Evolutionary conservation across 495 filamentous ascomycete genomes (phyloP).

Genomic region (Penicillium psychrofluorescens): DNA sequence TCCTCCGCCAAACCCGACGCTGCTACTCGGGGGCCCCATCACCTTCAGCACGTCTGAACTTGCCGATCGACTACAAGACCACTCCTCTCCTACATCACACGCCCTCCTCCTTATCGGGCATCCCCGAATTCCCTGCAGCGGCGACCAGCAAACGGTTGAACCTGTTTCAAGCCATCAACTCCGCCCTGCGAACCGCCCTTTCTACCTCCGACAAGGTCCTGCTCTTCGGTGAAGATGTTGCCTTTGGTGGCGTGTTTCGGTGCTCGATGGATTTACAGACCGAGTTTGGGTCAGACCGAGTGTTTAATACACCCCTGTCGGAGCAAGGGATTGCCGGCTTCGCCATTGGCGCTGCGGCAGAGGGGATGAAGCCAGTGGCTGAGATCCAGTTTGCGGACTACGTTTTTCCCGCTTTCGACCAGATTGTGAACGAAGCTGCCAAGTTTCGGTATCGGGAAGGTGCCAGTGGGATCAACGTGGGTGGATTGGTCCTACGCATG

Average conservation of each 20-base stretch:
- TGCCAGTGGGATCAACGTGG: constrained; percentile 54
- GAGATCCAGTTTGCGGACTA: constrained; percentile 99
- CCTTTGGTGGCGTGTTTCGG: constrained; percentile 94
- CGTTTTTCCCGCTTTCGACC: constrained; percentile 93
- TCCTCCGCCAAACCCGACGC: constrained; percentile 8
- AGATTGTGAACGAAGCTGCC: constrained; percentile 93
- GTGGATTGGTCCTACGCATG: constrained; percentile 88
- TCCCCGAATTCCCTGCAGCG: constrained; percentile 54
- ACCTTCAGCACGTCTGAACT: constrained; percentile 60
- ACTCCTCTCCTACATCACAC: constrained; percentile 77
- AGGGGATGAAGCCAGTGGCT: constrained; percentile 89
- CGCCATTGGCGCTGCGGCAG: constrained; percentile 79
- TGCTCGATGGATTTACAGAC: constrained; percentile 86
- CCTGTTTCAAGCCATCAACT: constrained; percentile 87
- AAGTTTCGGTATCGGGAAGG: constrained; percentile 90
- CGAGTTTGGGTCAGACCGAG: constrained; percentile 78
- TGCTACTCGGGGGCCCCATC: constrained; percentile 24
- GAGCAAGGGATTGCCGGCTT: constrained; percentile 96
- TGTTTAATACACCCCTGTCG: constrained; percentile 93
- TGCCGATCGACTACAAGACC: constrained; percentile 80
- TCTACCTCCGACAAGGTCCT: constrained; percentile 76
- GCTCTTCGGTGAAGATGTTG: constrained; percentile 93
- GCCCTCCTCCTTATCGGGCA: constrained; percentile 58
- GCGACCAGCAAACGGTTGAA: constrained; percentile 78
- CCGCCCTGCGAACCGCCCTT: constrained; percentile 77